These are phyloP conservation scores for Bimuria novae-zelandiae DNA, from an alignment of 2,329 filamentous ascomycete genomes.

Conservation along the genomic window DNA sequence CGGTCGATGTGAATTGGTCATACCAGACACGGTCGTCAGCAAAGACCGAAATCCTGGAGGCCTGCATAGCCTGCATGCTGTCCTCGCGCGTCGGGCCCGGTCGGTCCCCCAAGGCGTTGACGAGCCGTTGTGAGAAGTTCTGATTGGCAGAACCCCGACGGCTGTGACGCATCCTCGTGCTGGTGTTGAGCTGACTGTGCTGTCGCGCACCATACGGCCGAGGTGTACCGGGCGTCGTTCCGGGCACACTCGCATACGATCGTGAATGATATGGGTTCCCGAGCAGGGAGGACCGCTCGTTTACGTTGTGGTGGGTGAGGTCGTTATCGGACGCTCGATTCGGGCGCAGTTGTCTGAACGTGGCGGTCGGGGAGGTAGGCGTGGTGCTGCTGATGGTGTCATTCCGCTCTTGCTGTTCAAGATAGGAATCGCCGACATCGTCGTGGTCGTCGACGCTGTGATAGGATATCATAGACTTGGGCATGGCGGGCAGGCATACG, in stretches of 20 bases:
- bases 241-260: conserved; percentile 52
- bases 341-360: conserved; percentile 33
- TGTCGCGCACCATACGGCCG: conserved; percentile 45
- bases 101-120: conserved; percentile 62
- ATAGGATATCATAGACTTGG: conserved; percentile 43
- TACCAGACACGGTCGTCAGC: conserved; percentile 94
- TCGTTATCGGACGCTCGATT: conserved; percentile 44
- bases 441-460: conserved; percentile 35
- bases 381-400: conserved; percentile 42
- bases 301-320: conserved; percentile 41
- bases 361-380: conserved; percentile 39
- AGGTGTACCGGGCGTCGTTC: conserved; percentile 48
- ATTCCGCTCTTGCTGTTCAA: conserved; percentile 33
- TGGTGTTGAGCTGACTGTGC: conserved; percentile 40
- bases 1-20: conserved; percentile 95
- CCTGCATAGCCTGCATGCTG: conserved; percentile 64
- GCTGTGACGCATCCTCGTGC: conserved; percentile 39
- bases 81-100: conserved; percentile 55
- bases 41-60: conserved; percentile 69
- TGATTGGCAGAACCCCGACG: conserved; percentile 40
- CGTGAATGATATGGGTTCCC: conserved; percentile 37
- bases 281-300: conserved; percentile 56
- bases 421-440: conserved; percentile 28
- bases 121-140: conserved; percentile 55
- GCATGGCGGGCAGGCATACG: conserved; percentile 28